Base-by-base conservation (phyloP, 371 early-diverging fungal species). In the Rhizopus stolonifer region DNA sequence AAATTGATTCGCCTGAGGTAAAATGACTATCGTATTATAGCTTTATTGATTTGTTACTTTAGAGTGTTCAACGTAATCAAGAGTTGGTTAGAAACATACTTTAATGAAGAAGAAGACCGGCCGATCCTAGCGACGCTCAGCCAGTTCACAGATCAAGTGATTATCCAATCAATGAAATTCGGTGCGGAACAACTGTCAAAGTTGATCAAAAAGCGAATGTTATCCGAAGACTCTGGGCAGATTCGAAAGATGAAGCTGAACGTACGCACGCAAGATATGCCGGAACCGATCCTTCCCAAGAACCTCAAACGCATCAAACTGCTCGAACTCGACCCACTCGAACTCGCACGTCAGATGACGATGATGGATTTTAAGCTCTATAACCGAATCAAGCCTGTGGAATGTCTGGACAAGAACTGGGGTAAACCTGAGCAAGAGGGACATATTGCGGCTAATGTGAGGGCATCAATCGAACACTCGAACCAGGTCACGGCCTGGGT, bases 41-140 rank as follows among this genome's bases (percentile, higher is more conserved):
- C 9, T 3, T 0, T n/a, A 2, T 36, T n/a, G 0, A 11, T n/a
- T 36, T 36, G 5, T 14, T 36, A 36, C 18, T 18, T 15, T 43
- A 74, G 82, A 14, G 95, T 97, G 3, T 90, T 86, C 67, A 94
- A 93, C 63, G 84, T 94, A 9, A 85, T 94, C 62, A 93, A 94
- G 58, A 80, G 82, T 11, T 97, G 98, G 98, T 74, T 97, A 7
- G 95, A 95, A 56, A 76, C 77, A 42, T 88, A 88, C 61, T 94
- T 87, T 75, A 74, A 87, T 14, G 93, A 94, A 55, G 86, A 86
- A 57, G 82, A 87, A 54, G 89, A 88, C 47, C 52, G 67, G 15
- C 69, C 34, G 4, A 81, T 84, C 11, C 66, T 95, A 32, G 81
- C 87, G 18, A 74, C 67, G 54, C 72, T 94, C n/a, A 77, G 81